Evolutionary conservation across 1,284 basidiomycete species (phyloP).

Genomic region (Ceratobasidium sp.): DNA sequence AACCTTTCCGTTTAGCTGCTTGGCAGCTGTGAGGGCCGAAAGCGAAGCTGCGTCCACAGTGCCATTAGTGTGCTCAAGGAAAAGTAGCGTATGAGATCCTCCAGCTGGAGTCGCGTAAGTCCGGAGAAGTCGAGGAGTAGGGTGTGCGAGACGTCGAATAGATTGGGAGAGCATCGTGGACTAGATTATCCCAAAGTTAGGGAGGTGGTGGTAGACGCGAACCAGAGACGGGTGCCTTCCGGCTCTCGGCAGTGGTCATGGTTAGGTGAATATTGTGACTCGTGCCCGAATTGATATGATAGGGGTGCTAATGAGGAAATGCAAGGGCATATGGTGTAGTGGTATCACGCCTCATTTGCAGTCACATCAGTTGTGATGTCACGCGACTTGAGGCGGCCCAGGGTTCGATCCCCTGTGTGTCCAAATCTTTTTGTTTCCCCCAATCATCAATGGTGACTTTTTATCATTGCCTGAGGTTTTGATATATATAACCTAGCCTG

Average conservation of each 20-base stretch:
- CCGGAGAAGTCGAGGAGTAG: background rate
- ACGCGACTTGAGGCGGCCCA: constrained; percentile 37
- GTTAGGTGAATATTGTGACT: constrained; percentile 25
- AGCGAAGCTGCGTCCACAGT: constrained; percentile 87
- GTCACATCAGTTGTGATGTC: background rate
- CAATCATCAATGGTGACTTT: too few relatives aligned
- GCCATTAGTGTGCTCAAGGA: constrained; percentile 89
- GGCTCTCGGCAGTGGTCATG: constrained; percentile 31
- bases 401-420: constrained; percentile 44
- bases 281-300: background rate
- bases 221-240: background rate
- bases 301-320: background rate
- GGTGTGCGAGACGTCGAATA: background rate
- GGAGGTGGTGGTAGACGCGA: background rate
- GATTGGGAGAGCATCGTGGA: constrained; percentile 20
- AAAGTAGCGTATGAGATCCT: constrained; percentile 78
- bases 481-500: too few relatives aligned
- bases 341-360: constrained; percentile 45
- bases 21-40: constrained; percentile 90
- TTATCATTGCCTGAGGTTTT: too few relatives aligned
- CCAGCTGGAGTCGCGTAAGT: constrained; percentile 24
- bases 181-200: background rate
- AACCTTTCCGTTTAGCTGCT: constrained; percentile 86
- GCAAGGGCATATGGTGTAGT: constrained; percentile 43
- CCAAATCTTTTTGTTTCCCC: constrained; percentile 19